Evolutionary conservation across 1,139 yeast genomes (phyloP), one percentile per base, ranked within the genome.

Genomic region (Candida neerlandica): DNA sequence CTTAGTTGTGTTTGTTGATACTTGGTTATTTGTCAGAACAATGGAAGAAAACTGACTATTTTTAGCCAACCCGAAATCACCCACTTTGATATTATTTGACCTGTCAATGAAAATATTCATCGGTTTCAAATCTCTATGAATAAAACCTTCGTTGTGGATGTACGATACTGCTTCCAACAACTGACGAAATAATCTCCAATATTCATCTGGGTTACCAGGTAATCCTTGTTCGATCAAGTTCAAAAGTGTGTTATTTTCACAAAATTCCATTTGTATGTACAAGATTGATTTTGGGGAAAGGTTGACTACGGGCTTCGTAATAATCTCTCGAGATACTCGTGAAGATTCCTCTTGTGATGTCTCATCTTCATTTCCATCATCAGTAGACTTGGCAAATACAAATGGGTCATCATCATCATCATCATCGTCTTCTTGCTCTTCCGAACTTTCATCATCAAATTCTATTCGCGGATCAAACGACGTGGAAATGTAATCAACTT

Each of bases 11-110:
- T 62, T 51, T 0, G 75, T 57, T 5, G 67, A 51, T 5, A 74
- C 75, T 50, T 75, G 80, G 49, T 75, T 75, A 51, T 73, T 71
- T 30, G 63, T 66, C 70, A 67, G 71, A 21, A 75, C 64, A 2
- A 68, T 75, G 43, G 64, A 72, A 27, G 74, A 54, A 69, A 73
- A 67, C 64, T 81, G 77, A 70, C 94, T 53, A 58, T 85, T 89
- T 59, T 91, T 92, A 0, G 99, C 99, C 50, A 95, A 77, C 0
- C 99, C 99, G 67, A 95, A 95, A 63, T 95, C 99, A 57, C 99
- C 99, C 32, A 95, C 89, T 64, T 95, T 95, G 49, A 94, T 84
- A 63, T 92, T 90, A 58, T 88, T 86, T 0, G 89, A 81, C 57
- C 87, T 86, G 65, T 94, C 99, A 58, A 95, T 92, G 71, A 95